phyloP scores from a whole-genome alignment of 768 basidiomycete species.

The Trametes villosa region DNA sequence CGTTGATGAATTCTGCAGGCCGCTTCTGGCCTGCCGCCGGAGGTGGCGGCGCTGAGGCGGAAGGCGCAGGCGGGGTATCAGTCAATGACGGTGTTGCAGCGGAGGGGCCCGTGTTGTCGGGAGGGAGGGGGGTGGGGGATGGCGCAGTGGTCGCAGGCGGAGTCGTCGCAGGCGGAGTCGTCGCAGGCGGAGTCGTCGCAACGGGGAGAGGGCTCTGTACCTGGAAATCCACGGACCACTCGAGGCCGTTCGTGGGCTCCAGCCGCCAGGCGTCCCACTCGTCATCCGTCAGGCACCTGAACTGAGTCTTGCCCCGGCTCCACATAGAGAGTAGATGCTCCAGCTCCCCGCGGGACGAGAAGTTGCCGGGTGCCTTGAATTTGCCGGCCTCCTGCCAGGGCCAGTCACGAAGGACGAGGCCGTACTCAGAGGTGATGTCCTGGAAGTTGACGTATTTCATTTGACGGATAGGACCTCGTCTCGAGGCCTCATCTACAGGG shows the following conservation, averaged over 20 bases:
- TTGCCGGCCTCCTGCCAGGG: constrained; percentile 26
- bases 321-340: constrained; percentile 22
- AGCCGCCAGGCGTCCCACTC: constrained; percentile 22
- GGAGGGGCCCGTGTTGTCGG: no score
- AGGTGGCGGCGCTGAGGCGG: neutral
- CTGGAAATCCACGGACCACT: no score
- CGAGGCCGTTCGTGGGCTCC: neutral
- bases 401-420: constrained; percentile 29
- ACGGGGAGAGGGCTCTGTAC: no score
- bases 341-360: constrained; percentile 23
- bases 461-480: neutral
- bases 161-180: no score
- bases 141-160: no score
- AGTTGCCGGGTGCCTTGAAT: constrained; percentile 22
- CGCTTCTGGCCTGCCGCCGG: neutral
- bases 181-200: no score
- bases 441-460: constrained; percentile 31
- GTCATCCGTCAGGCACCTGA: constrained; percentile 17
- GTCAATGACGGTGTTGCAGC: no score
- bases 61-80: neutral
- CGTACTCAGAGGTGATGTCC: constrained; percentile 23
- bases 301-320: constrained; percentile 22
- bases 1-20: neutral
- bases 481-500: constrained; percentile 1
- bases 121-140: neutral